Evolutionary conservation across 2,329 filamentous ascomycete genomes (phyloP).

Genomic region (Microthyrium microscopicum): DNA sequence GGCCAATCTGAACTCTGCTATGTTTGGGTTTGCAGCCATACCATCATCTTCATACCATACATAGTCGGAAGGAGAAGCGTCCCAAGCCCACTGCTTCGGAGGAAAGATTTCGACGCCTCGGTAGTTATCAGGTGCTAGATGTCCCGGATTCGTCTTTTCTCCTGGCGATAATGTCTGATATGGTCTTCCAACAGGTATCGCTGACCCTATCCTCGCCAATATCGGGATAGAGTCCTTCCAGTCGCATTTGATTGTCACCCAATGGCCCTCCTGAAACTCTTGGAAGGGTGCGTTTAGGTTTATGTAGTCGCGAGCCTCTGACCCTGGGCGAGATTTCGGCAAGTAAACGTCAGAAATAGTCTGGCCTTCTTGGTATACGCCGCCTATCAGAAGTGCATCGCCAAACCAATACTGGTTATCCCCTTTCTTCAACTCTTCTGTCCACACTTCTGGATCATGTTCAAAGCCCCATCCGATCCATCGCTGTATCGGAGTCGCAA

Average conservation of each 20-base stretch:
- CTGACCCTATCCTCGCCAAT: conserved; percentile 37
- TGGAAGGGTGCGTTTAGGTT: conserved; percentile 47
- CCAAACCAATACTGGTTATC: conserved; percentile 62
- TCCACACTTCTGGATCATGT: conserved; percentile 48
- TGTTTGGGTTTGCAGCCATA: conserved; percentile 26
- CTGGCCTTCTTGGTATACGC: conserved; percentile 46
- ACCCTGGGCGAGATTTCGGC: conserved; percentile 24
- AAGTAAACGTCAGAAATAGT: conserved; percentile 43
- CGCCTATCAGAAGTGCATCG: conserved; percentile 46
- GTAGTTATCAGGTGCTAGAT: conserved; percentile 35
- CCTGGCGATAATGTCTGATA: conserved; percentile 35
- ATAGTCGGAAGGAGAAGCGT: conserved; percentile 20
- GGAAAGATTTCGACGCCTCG: conserved; percentile 42
- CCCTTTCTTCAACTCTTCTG: conserved; percentile 39
- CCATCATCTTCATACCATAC: conserved; percentile 44
- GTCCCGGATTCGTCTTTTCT: conserved; percentile 29
- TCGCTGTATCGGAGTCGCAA: conserved; percentile 46
- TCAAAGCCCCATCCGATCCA: conserved; percentile 65
- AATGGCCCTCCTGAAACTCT: conserved; percentile 37
- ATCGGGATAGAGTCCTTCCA: conserved; percentile 40
- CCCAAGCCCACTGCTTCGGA: conserved; percentile 23
- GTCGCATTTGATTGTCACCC: conserved; percentile 32
- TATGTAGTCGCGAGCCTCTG: conserved; percentile 31
- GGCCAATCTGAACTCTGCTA: conserved; percentile 26
- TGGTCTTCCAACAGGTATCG: conserved; percentile 34